Evolutionary conservation across 2,329 filamentous ascomycete species (phyloP), one percentile per base, ranked within the genome.

Genomic region (Apiospora sp.): DNA sequence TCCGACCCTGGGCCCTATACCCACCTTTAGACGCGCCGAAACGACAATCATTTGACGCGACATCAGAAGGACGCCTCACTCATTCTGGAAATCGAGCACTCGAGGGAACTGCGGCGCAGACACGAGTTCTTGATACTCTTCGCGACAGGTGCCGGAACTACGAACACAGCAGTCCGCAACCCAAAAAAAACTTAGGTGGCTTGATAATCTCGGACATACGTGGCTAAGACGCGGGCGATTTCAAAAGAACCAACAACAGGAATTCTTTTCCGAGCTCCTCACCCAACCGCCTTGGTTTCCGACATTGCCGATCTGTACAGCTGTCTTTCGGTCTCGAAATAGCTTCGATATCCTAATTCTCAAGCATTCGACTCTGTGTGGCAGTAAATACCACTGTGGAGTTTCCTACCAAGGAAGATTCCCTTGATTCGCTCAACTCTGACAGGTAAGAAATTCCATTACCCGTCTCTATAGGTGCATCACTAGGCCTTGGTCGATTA

Each of bases 51-150:
- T 64, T 64, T 7, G 34, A 41, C 58, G 58, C 58, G 58, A 64
- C 58, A 41, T 64, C 34, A 64, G 58, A 41, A 64, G 12, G 19
- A 64, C 34, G 41, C 58, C 58, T 64, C 58, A 41, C 58, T 64
- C 58, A 64, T 41, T 64, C 58, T 64, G 58, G 58, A 64, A 64
- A 64, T 64, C 13, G 58, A 64, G 58, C 34, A 41, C 7, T 41
- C 58, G 34, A 64, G 34, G 58, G 34, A 41, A 64, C 58, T 41
- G 34, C 58, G 16, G 19, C 58, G 58, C 58, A 64, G 34, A 3
- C 58, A 64, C 30, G 34, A 19, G 16, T n/a, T 64, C 34, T 64
- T 64, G 34, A 41, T 64, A 64, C 8, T 41, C 19, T n/a, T n/a
- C 34, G 58, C 30, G 34, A 64, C 2, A 41, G 19, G 30, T 64